Evolutionary conservation across 176 grass and related monocot genomes (phyloP), one percentile per base, ranked within the genome.

Genomic region (Rhynchospora pubera): DNA sequence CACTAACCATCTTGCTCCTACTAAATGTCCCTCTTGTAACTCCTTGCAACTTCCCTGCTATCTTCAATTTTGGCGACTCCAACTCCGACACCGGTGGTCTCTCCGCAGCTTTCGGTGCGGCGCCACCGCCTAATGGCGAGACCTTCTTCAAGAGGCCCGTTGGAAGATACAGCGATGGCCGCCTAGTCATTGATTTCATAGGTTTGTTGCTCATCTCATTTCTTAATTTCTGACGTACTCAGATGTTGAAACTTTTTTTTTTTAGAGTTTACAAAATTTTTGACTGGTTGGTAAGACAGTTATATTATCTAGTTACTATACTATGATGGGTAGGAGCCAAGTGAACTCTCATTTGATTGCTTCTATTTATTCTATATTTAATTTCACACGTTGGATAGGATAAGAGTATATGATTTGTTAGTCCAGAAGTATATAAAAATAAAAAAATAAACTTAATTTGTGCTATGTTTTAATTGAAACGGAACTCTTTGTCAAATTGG

Each of bases 31-130:
- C 34, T 19, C 6, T 79, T 64, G 22, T 15, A 42, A 51, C 65
- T 65, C 61, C 56, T 71, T 98, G 95, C 78, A 42, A 85, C 78
- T 94, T 98, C 88, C 95, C 92, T 57, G 92, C 95, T 21, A 47
- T 97, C 60, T 97, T 97, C 92, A 97, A 97, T 83, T 97, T 97
- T 57, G 94, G 94, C 3, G 94, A 97, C 83, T 97, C 94, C 88
- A 97, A 97, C 87, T 97, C 91, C 13, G 94, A 97, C 90, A 97
- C 94, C 16, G 94, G 94, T 28, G 94, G 88, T n/a, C 83, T 98
- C 50, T 98, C 95, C 18, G 89, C 95, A 6, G 67, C 87, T 22
- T 98, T 98, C 81, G 92, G 92, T 47, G 83, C 90, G 39, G 95
- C 92, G 7, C 87, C 95, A 46, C 95, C 95, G 81, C 95, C 95